Conservation (phyloP, 1,139 yeast species). For the Lodderomyces jiufengensis region DNA sequence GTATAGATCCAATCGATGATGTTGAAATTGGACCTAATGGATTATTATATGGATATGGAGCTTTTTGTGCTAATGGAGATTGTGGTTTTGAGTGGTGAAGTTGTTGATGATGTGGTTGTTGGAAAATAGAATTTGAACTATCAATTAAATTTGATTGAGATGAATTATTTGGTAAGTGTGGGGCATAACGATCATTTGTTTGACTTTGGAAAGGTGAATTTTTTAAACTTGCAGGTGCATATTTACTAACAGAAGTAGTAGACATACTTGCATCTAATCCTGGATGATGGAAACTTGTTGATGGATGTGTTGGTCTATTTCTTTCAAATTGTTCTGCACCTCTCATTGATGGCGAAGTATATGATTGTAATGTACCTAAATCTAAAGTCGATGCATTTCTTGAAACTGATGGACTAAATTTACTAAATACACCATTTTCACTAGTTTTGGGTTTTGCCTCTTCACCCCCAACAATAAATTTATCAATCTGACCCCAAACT, state of each 20-base stretch:
- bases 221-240: constrained; percentile 15
- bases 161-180: constrained; percentile 20
- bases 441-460: constrained; percentile 37
- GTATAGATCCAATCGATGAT: constrained; percentile 13
- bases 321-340: constrained; percentile 6
- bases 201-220: constrained; percentile 7
- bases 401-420: constrained; percentile 64
- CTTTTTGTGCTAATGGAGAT: constrained; percentile 9
- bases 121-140: constrained; percentile 1
- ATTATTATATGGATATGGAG: constrained; percentile 8
- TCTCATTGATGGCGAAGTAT: constrained; percentile 3
- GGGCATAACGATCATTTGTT: constrained; percentile 22
- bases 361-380: constrained; percentile 21
- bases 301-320: constrained; percentile 4
- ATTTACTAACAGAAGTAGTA: constrained; percentile 16
- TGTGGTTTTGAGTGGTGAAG: constrained; percentile 3
- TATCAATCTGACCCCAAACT: constrained; percentile 86
- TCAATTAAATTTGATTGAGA: constrained; percentile 21
- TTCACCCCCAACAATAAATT: constrained; percentile 83
- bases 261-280: constrained; percentile 16
- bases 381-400: constrained; percentile 50
- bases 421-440: constrained; percentile 53
- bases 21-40: constrained; percentile 10
- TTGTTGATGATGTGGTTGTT: background rate
- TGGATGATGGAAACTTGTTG: constrained; percentile 13